Base-by-base conservation (phyloP, 306 rosid species). In the Sicyos edulis region DNA sequence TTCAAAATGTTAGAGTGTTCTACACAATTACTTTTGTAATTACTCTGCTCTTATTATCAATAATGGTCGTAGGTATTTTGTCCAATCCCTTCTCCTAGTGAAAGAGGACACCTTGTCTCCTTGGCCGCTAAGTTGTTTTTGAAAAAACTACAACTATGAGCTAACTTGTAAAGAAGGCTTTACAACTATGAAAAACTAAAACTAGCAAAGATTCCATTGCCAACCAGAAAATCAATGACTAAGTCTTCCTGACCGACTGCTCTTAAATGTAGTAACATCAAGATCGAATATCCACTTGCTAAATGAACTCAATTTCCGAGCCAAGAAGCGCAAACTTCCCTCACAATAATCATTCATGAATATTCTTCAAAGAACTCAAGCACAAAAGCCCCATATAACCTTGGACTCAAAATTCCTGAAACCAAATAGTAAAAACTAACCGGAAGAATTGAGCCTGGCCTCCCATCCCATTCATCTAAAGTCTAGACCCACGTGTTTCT, bases 61-160 rank as follows among this genome's bases (percentile, higher is more conserved):
- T 61, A 13, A 2, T 14, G 12, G 15, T 32, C 19, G 67, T 4
- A 14, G 45, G 47, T 61, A 4, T 61, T 61, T 0, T 17, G 49
- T 61, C 49, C 9, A 34, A 32, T 34, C 9, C 64, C 34, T 57
- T 57, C 63, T 57, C 40, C 63, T 57, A 57, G n/a, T 15, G 37
- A 5, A 57, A 57, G 63, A 37, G 40, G 9, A 57, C 63, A 57
- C 34, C 9, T 12, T 58, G 64, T 58, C 11, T 14, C 65, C 65
- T 26, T 59, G 65, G 65, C 20, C 21, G 16, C 69, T 62, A 34
- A 34, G 69, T 62, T 37, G 69, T 62, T n/a, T n/a, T n/a, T n/a
- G n/a, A n/a, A n/a, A n/a, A n/a, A n/a, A n/a, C n/a, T n/a, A n/a
- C n/a, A n/a, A n/a, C n/a, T n/a, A n/a, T n/a, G 8, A 63, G 26